Evolutionary conservation across 768 basidiomycete genomes (phyloP).

Genomic region (Mycena galopus): DNA sequence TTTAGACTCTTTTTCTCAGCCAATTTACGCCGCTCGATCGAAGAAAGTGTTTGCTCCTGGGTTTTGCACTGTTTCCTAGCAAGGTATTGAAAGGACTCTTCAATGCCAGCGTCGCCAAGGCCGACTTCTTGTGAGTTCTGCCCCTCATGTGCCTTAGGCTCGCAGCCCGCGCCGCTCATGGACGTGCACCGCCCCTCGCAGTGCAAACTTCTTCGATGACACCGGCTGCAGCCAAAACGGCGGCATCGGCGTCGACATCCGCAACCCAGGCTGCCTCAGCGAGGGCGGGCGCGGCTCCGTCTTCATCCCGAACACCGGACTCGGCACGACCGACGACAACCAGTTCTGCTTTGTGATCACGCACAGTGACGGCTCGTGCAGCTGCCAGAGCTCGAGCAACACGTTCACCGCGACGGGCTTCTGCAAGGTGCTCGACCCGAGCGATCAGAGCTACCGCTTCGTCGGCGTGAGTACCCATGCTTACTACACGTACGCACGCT

Average conservation of each 20-base stretch:
- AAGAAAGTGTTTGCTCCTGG: neutral
- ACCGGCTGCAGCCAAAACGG: constrained; percentile 23
- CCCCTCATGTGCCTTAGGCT: neutral
- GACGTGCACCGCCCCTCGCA: neutral
- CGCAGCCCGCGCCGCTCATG: constrained; percentile 2
- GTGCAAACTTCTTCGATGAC: constrained; percentile 29
- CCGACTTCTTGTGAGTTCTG: constrained; percentile 26
- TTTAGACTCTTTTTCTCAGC: no score
- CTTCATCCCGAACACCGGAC: constrained; percentile 18
- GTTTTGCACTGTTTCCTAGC: neutral
- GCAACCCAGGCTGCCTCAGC: constrained; percentile 26
- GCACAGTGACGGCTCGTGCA: constrained; percentile 19
- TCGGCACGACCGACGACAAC: constrained; percentile 22
- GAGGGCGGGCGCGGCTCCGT: constrained; percentile 24
- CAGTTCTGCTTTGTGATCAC: constrained; percentile 28
- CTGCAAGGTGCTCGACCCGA: constrained; percentile 20
- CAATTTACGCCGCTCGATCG: neutral
- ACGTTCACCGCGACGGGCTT: constrained; percentile 20
- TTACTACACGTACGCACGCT: neutral
- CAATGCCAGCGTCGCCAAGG: constrained; percentile 23
- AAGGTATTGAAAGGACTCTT: neutral
- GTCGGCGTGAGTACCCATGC: constrained; percentile 14
- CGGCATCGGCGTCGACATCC: constrained; percentile 24
- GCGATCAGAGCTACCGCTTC: constrained; percentile 25
- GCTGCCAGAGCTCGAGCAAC: constrained; percentile 21